Percentiles rank a stretch among this genome's conserved stretches.
phyloP scores from a whole-genome alignment of 257 asterid genomes.

The Vinca minor region DNA sequence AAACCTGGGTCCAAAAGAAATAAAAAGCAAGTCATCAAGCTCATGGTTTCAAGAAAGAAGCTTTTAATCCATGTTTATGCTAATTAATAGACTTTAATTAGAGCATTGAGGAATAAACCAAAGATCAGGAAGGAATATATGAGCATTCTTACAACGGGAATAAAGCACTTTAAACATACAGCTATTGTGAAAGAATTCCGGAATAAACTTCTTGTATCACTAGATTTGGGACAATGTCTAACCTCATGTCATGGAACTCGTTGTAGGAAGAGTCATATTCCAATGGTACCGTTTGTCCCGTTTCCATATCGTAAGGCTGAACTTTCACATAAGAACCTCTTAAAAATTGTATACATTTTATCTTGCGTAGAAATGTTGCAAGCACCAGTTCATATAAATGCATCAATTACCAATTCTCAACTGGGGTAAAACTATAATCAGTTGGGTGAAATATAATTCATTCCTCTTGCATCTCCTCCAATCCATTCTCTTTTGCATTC shows the following conservation, averaged over 20 bases:
- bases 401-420: not conserved
- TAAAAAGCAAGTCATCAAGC: not conserved
- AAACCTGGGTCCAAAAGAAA: not conserved
- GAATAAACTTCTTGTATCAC: not conserved
- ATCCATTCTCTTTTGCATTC: constrained; percentile 11
- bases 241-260: constrained; percentile 6
- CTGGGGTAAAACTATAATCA: not conserved
- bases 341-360: not conserved
- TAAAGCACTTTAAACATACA: not conserved
- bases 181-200: not conserved
- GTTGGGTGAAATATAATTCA: not conserved
- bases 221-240: not conserved
- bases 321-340: not conserved
- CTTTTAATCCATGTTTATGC: not conserved
- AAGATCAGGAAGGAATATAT: not conserved
- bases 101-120: not conserved
- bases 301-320: not conserved
- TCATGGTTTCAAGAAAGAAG: not conserved
- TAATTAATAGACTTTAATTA: not conserved
- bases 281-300: not conserved
- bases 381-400: not conserved
- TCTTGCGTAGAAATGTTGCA: not conserved
- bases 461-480: not conserved
- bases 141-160: not conserved
- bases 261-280: not conserved